Conservation (phyloP, 768 basidiomycete species). For the Agrocybe pediades region DNA sequence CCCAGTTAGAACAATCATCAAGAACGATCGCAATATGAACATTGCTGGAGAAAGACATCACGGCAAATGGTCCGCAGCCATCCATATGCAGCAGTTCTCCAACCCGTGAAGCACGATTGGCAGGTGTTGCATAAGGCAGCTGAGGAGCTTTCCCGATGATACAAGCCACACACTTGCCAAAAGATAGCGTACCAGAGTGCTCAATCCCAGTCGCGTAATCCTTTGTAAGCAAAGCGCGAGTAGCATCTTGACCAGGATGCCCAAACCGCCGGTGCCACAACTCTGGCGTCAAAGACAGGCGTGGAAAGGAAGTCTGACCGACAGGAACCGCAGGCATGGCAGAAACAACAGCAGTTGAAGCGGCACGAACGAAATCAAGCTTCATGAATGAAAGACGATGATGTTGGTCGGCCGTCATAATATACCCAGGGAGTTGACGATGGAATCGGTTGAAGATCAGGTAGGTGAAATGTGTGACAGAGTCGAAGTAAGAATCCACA, state of each 20-base stretch:
- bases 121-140: conserved; percentile 1
- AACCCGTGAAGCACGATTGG: conserved; percentile 1
- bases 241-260: conserved; percentile 9
- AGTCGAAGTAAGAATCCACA: neutral
- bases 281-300: neutral
- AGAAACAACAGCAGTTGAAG: neutral
- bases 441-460: neutral
- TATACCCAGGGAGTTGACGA: neutral
- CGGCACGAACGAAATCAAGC: neutral
- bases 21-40: conserved; percentile 16
- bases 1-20: conserved; percentile 22
- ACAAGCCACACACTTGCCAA: conserved; percentile 5
- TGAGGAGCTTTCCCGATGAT: conserved; percentile 11
- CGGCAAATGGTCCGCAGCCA: conserved; percentile 21
- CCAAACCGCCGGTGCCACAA: conserved; percentile 14
- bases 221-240: neutral
- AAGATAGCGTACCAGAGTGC: neutral
- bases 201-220: conserved; percentile 8
- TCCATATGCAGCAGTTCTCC: conserved; percentile 25
- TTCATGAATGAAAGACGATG: conserved; percentile 3
- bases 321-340: neutral
- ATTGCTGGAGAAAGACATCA: conserved; percentile 14
- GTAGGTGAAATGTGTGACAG: neutral
- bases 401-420: neutral
- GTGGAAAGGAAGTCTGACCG: too few relatives aligned